Percentiles rank a stretch among this genome's conserved stretches.
These are phyloP conservation scores for Scorias spongiosa DNA, from an alignment of 2,329 filamentous ascomycete species.

Conservation along the genomic window DNA sequence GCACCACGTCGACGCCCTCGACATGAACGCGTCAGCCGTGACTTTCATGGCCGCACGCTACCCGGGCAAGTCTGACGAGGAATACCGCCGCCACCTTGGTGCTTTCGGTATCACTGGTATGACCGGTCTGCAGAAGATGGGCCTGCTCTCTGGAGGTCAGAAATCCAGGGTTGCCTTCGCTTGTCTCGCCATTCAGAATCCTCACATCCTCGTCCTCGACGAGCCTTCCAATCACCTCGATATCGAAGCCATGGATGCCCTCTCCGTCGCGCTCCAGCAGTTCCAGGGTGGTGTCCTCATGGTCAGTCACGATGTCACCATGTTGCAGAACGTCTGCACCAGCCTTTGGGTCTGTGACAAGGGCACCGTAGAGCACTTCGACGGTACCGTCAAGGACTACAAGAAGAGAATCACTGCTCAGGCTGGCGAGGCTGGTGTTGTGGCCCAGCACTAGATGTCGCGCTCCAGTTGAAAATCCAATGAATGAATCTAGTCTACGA, in stretches of 20 bases:
- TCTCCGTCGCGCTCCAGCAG: conserved; percentile 65
- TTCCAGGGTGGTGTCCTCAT: conserved; percentile 95
- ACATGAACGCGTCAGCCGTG: conserved; percentile 76
- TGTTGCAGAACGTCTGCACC: conserved; percentile 90
- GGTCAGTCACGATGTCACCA: conserved; percentile 98
- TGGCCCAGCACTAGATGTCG: conserved; percentile 24
- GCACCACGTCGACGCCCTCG: conserved; percentile 92
- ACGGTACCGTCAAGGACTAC: conserved; percentile 87
- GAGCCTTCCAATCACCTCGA: conserved; percentile 97
- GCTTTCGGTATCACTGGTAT: conserved; percentile 79
- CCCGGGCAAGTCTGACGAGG: conserved; percentile 83
- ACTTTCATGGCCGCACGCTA: conserved; percentile 92
- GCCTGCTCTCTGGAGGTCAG: conserved; percentile 81
- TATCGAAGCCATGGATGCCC: conserved; percentile 97
- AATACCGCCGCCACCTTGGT: conserved; percentile 88
- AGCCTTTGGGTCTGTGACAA: conserved; percentile 94
- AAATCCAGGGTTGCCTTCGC: conserved; percentile 97
- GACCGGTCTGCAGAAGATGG: conserved; percentile 94
- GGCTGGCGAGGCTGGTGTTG: conserved; percentile 72
- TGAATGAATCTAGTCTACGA: background rate
- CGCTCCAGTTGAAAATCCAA: too few species aligned
- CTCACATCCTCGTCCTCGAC: conserved; percentile 93
- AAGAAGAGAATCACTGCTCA: conserved; percentile 92
- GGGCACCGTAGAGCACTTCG: conserved; percentile 90
- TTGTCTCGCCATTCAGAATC: conserved; percentile 84